Evolutionary conservation across 371 early-diverging fungal species (phyloP), one percentile per base, ranked within the genome.

Genomic region (Mortierella sp.): DNA sequence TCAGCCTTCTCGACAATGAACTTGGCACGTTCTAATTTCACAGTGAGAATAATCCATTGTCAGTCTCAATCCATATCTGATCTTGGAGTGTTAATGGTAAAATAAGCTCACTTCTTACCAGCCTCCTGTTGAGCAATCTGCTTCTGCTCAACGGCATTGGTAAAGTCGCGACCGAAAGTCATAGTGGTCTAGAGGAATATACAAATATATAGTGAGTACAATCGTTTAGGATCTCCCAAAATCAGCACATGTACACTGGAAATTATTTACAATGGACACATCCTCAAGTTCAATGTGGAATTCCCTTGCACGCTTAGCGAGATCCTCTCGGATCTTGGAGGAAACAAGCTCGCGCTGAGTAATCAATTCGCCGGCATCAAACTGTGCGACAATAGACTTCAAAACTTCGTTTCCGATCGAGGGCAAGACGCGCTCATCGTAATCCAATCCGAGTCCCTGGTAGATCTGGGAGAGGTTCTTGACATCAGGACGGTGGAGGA

Each of bases 331-430:
- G 63, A 99, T 98, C 70, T 93, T 91, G 59, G 93, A 91, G 23
- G 99, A 98, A 61, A 96, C 98, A 64, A 96, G 89, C 82, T 98
- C 99, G 83, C 99, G 93, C 90, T 99, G 99, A 19, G 99, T 99
- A 81, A 99, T 99, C 60, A 99, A 88, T 85, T 99, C 98, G 66
- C 92, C 88, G 62, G 99, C 98, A 85, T 98, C 97, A 83, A 97
- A 99, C 88, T 98, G 99, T 31, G 99, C 99, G n/a, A 99, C 98
- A 62, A 97, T 93, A 66, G 96, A 88, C 91, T 99, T 99, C 76
- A 98, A 89, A 34, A 99, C 98, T 87, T 99, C 99, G 88, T 99
- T 99, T 83, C 98, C 99, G 82, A 99, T 98, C 64, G 95, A 95
- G 35, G 99, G 99, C 72, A 99, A 88, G 26, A 98, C 98, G 72